phyloP scores from a whole-genome alignment of 345 rosid genomes.

The Jatropha curcas region DNA sequence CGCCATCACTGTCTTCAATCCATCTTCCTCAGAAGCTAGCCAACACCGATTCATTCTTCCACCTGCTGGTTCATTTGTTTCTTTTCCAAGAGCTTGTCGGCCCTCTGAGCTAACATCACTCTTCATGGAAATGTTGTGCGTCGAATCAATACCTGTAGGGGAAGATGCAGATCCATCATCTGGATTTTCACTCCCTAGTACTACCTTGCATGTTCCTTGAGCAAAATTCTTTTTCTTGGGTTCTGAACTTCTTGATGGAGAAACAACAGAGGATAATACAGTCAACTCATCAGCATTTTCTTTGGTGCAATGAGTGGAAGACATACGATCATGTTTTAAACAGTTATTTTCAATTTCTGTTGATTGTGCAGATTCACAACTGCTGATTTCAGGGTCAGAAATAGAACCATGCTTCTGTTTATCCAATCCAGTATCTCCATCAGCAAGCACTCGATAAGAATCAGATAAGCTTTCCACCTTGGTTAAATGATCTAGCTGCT shows the following conservation, averaged over 20 bases:
- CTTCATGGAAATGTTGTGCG: slow-evolving; percentile 6
- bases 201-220: neutral
- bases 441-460: slow-evolving; percentile 4
- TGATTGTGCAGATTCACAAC: slow-evolving; percentile 19
- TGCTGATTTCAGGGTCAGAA: slow-evolving; percentile 18
- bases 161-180: neutral
- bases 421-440: slow-evolving; percentile 9
- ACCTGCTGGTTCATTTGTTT: neutral
- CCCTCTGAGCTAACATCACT: slow-evolving; percentile 22
- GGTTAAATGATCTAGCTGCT: neutral
- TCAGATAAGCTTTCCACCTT: slow-evolving; percentile 7
- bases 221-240: slow-evolving; percentile 10
- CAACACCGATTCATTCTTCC: neutral
- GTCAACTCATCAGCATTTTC: slow-evolving; percentile 11
- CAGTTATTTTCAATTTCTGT: slow-evolving; percentile 10
- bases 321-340: neutral
- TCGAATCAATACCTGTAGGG: neutral
- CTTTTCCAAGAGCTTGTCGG: slow-evolving; percentile 9
- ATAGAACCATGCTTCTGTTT: slow-evolving; percentile 6
- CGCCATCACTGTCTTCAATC: slow-evolving; percentile 5
- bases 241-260: slow-evolving; percentile 15
- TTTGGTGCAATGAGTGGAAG: slow-evolving; percentile 7
- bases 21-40: slow-evolving; percentile 8
- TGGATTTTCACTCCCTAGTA: neutral
- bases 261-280: slow-evolving; percentile 15